Conservation (phyloP, 768 basidiomycete species). For the Mycena pura region DNA sequence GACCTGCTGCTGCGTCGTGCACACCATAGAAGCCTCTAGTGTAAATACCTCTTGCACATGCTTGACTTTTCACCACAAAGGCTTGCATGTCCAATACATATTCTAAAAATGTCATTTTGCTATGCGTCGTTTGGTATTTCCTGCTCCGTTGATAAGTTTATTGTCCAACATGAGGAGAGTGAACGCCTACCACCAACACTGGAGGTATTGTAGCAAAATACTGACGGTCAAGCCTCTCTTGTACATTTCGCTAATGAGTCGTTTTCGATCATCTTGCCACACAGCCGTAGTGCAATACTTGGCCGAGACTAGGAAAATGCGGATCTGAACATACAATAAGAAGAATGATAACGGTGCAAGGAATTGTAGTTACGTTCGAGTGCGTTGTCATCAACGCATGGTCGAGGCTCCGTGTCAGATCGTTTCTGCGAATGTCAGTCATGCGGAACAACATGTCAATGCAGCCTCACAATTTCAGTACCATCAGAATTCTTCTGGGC, state of each 20-base stretch:
- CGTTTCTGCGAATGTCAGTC: constrained; percentile 13
- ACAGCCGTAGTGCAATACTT: constrained; percentile 85
- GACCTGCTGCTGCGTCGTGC: constrained; percentile 73
- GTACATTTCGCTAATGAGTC: constrained; percentile 53
- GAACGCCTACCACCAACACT: constrained; percentile 71
- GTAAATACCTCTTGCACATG: constrained; percentile 72
- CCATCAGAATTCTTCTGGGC: constrained; percentile 84
- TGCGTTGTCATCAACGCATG: constrained; percentile 88
- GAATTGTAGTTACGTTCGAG: constrained; percentile 56
- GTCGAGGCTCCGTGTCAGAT: constrained; percentile 70
- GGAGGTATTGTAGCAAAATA: constrained; percentile 56
- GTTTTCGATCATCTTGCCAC: constrained; percentile 71
- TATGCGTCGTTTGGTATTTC: constrained; percentile 63
- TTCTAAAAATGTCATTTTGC: constrained; percentile 60
- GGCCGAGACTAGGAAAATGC: constrained; percentile 91
- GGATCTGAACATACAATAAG: constrained; percentile 53
- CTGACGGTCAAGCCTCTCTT: constrained; percentile 55
- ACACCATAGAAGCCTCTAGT: constrained; percentile 69
- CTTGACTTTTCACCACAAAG: constrained; percentile 55
- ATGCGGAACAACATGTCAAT: constrained; percentile 48
- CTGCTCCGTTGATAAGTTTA: constrained; percentile 41
- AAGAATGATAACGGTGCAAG: background rate
- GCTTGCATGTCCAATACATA: constrained; percentile 69
- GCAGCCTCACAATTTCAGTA: constrained; percentile 88
- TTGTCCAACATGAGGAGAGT: background rate